Evolutionary conservation across 2,329 filamentous ascomycete genomes (phyloP), one percentile per base, ranked within the genome.

Genomic region (Juglanconis sp.): DNA sequence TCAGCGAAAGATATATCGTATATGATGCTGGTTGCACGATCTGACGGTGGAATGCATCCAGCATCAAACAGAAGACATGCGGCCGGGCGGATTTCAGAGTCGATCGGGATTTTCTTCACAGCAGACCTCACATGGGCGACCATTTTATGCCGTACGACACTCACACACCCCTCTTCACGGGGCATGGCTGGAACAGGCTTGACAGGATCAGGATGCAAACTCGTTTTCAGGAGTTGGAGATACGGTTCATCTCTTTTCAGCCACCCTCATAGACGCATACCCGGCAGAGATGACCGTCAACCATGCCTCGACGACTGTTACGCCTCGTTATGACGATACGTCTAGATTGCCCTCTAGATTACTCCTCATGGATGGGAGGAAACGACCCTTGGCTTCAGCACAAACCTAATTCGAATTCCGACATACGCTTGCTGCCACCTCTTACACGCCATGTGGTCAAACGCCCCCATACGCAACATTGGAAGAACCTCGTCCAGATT

Each of bases 61-160:
- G 56, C 38, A 48, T 44, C 48, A 44, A 46, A 40, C 31, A 55
- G 42, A 52, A 48, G 47, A 51, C 35, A 47, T 56, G 31, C 44
- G 50, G 35, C 55, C 58, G 49, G 52, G 53, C 44, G 46, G 38
- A 53, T 56, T 51, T 51, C 38, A 32, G 53, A 36, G 52, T 61
- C 42, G 59, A 59, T 59, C 53, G 50, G 60, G 53, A 55, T 57
- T 63, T 60, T 44, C 51, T 59, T 44, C 47, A 62, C 56, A 64
- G 53, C 53, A 61, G 56, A 63, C 52, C 59, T 59, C 61, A 54
- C 48, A 59, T 55, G 62, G 62, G 62, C 62, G 56, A 64, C 62
- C 62, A 64, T 59, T 58, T 64, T 62, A 64, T 64, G 62, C 62
- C 62, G 46, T 57, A 64, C 62, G 62, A 64, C 62, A 62, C 60